Percentiles rank a stretch among this genome's conserved stretches.
Conservation (phyloP, 208 protist species). For the Trypanosoma boissoni region DNA sequence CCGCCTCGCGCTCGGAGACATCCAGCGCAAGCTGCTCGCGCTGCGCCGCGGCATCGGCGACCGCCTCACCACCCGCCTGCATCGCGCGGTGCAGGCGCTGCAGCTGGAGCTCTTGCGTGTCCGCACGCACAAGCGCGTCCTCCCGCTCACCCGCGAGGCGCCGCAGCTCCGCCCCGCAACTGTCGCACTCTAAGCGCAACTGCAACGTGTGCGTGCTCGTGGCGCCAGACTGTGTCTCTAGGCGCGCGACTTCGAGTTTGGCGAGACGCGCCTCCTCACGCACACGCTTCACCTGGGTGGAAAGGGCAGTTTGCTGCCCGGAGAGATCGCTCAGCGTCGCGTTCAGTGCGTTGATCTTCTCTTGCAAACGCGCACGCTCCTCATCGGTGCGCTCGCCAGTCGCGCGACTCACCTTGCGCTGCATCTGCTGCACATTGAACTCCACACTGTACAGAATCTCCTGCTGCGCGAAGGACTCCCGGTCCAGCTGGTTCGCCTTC, state of each 20-base stretch:
- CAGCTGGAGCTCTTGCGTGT: conserved; percentile 89
- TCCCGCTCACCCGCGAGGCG: conserved; percentile 61
- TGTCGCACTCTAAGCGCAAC: conserved; percentile 78
- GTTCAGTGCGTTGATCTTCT: conserved; percentile 85
- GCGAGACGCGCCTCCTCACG: conserved; percentile 75
- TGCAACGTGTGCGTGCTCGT: conserved; percentile 68
- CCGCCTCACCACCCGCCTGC: conserved; percentile 47
- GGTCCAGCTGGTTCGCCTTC: conserved; percentile 84
- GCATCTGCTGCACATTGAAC: conserved; percentile 94
- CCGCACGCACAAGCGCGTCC: conserved; percentile 72
- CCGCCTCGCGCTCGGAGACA: conserved; percentile 65
- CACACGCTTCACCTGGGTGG: conserved; percentile 90
- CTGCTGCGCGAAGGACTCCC: conserved; percentile 88
- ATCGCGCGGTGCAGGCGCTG: conserved; percentile 56
- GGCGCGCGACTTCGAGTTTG: conserved; percentile 46
- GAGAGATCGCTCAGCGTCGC: conserved; percentile 75
- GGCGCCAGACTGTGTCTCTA: conserved; percentile 46
- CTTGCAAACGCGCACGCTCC: conserved; percentile 81
- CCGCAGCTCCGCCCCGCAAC: conserved; percentile 51
- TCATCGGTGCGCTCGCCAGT: conserved; percentile 91
- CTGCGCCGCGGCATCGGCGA: conserved; percentile 68
- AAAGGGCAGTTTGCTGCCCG: conserved; percentile 73
- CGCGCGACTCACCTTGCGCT: conserved; percentile 90
- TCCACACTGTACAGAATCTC: conserved; percentile 94
- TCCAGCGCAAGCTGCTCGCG: conserved; percentile 69